Percentiles rank a stretch among this genome's conserved stretches.
phyloP scores from a whole-genome alignment of 495 filamentous ascomycete species.

The Darksidea phi region DNA sequence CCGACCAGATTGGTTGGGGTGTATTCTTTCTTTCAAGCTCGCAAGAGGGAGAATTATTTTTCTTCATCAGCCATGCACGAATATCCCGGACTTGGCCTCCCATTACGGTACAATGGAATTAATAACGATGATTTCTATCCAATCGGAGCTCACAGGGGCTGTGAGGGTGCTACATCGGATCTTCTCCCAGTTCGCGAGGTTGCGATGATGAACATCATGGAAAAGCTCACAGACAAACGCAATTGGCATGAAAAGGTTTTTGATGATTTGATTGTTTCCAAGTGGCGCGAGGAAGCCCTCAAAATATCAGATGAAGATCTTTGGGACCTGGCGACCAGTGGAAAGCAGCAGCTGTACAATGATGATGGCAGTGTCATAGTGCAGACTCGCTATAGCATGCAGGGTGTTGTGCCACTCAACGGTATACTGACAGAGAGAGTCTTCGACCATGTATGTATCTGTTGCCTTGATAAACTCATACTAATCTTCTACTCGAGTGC shows the following conservation, averaged over 20 bases:
- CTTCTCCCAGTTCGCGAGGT: slow-evolving; percentile 13
- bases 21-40: too few species aligned
- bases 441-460: slow-evolving; percentile 23
- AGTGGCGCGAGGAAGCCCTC: slow-evolving; percentile 46
- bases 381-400: background rate
- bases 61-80: too few species aligned
- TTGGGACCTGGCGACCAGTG: slow-evolving; percentile 11
- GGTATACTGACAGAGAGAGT: slow-evolving; percentile 14
- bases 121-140: background rate
- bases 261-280: slow-evolving; percentile 46
- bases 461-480: background rate
- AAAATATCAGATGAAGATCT: slow-evolving; percentile 15
- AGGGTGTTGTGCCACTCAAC: background rate
- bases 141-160: slow-evolving; percentile 18
- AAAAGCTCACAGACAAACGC: slow-evolving; percentile 49
- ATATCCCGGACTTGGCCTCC: slow-evolving; percentile 17
- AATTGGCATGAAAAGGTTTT: slow-evolving; percentile 58
- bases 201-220: slow-evolving; percentile 40
- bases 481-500: slow-evolving; percentile 2
- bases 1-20: too few species aligned
- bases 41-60: too few species aligned
- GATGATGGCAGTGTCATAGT: slow-evolving; percentile 5
- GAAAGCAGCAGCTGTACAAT: slow-evolving; percentile 17
- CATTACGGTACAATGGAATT: slow-evolving; percentile 9
- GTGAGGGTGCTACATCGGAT: slow-evolving; percentile 7